A percentile compares a stretch with the other conserved stretches of the same genome.
These are phyloP conservation scores for Pulicaria dysenterica DNA, from an alignment of 129 eudicot species.

Conservation along the genomic window DNA sequence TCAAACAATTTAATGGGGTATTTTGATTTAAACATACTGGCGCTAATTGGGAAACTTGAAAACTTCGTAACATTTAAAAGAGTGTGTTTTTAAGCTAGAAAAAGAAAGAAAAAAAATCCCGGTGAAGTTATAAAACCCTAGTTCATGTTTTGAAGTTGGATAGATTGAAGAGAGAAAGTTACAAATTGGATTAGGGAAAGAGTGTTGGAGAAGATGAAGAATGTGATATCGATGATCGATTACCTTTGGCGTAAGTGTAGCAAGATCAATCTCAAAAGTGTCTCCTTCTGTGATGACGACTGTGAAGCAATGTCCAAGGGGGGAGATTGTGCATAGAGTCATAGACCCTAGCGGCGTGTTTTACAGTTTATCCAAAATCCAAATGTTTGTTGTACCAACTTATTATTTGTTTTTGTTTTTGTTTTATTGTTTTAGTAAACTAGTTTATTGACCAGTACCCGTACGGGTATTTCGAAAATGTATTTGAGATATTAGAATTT, in stretches of 20 bases:
- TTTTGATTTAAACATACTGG: slow-evolving; percentile 7
- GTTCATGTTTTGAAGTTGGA: slow-evolving; percentile 8
- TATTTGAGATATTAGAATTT: too few relatives aligned
- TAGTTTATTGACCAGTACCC: too few relatives aligned
- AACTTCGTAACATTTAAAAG: background rate
- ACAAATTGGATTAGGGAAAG: background rate
- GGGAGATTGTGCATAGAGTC: slow-evolving; percentile 6
- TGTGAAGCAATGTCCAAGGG: slow-evolving; percentile 13
- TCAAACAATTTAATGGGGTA: background rate
- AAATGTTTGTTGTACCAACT: too few relatives aligned
- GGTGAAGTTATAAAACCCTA: slow-evolving; percentile 27
- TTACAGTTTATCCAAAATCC: background rate
- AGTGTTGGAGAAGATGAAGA: slow-evolving; percentile 12
- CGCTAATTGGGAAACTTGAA: background rate
- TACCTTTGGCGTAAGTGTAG: slow-evolving; percentile 27
- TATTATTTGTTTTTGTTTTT: background rate
- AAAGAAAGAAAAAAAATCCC: background rate
- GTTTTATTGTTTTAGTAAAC: too few relatives aligned
- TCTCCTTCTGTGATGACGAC: slow-evolving; percentile 15
- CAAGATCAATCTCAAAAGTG: slow-evolving; percentile 16
- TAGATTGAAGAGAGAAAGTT: background rate
- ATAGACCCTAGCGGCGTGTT: slow-evolving; percentile 11
- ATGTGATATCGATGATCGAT: background rate
- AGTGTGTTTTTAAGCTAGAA: too few relatives aligned
- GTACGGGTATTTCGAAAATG: too few relatives aligned